phyloP scores from a whole-genome alignment of 805 yeast genomes.

The Yamadazyma insecticola region DNA sequence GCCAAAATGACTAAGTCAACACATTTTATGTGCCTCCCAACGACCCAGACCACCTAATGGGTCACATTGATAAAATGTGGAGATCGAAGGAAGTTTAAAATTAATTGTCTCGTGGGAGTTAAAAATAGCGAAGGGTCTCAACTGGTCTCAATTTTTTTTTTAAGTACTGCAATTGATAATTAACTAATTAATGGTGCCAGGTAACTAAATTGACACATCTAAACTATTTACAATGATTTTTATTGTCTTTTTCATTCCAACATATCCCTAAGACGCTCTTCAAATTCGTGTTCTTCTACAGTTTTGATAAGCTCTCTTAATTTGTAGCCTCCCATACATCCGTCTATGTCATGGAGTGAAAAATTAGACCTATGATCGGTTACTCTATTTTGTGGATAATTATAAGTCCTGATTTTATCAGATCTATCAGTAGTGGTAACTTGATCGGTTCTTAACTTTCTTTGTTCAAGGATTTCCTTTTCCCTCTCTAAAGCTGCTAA shows the following conservation, averaged over 20 bases:
- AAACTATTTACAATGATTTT: too few species aligned
- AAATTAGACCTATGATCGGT: conserved; percentile 91
- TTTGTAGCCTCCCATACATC: conserved; percentile 34
- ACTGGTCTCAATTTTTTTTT: too few species aligned
- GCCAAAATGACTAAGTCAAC: too few species aligned
- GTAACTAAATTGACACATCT: too few species aligned
- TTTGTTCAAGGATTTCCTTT: conserved; percentile 60
- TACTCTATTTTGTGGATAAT: conserved; percentile 85
- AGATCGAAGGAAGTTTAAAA: too few species aligned
- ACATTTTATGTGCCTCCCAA: too few species aligned
- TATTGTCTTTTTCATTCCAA: conserved; percentile 10
- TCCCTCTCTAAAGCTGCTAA: conserved; percentile 75
- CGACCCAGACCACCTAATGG: too few species aligned
- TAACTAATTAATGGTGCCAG: too few species aligned
- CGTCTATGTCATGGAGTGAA: conserved; percentile 65
- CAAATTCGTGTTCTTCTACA: conserved; percentile 35
- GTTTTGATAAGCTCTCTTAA: conserved; percentile 32
- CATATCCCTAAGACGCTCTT: conserved; percentile 21
- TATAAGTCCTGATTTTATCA: conserved; percentile 91
- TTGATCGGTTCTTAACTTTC: conserved; percentile 68
- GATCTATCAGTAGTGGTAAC: conserved; percentile 86
- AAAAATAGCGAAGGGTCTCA: too few species aligned
- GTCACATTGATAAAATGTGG: too few species aligned
- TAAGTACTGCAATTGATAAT: too few species aligned
- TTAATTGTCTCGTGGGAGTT: too few species aligned